phyloP scores from a whole-genome alignment of 2,329 filamentous ascomycete genomes.

The Colletotrichum graminicola region DNA sequence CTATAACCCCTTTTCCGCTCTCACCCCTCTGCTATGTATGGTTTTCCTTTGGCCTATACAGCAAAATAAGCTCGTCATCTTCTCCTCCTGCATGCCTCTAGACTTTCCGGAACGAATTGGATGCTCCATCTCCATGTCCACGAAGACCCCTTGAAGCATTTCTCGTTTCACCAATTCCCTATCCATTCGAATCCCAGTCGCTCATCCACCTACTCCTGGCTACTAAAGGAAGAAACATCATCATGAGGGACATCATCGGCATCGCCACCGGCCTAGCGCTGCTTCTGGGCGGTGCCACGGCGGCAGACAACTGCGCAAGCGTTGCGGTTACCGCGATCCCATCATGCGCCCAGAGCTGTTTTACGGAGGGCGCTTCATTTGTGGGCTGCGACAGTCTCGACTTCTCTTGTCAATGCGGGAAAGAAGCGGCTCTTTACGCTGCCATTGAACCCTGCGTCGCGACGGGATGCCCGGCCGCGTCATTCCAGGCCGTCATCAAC shows the following conservation, averaged over 20 bases:
- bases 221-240: not conserved
- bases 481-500: constrained; percentile 46
- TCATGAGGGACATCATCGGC: constrained; percentile 12
- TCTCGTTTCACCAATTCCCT: constrained; percentile 29
- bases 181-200: constrained; percentile 7
- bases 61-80: constrained; percentile 23
- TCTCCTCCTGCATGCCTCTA: constrained; percentile 27
- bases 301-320: constrained; percentile 44
- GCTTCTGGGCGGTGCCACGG: constrained; percentile 12
- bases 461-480: constrained; percentile 45
- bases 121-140: constrained; percentile 16
- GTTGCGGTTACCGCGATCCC: constrained; percentile 47
- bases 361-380: constrained; percentile 45
- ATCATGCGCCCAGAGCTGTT: constrained; percentile 47
- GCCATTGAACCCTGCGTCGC: constrained; percentile 48
- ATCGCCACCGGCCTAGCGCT: not conserved
- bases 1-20: constrained; percentile 24
- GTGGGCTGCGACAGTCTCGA: constrained; percentile 47
- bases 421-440: constrained; percentile 44
- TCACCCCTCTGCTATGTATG: constrained; percentile 19
- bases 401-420: constrained; percentile 48
- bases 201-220: not conserved
- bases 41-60: constrained; percentile 1
- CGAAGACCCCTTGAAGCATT: constrained; percentile 30
- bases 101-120: constrained; percentile 23